Conservation (phyloP, 192 early-diverging fungal species). For the Coemansia sp. region DNA sequence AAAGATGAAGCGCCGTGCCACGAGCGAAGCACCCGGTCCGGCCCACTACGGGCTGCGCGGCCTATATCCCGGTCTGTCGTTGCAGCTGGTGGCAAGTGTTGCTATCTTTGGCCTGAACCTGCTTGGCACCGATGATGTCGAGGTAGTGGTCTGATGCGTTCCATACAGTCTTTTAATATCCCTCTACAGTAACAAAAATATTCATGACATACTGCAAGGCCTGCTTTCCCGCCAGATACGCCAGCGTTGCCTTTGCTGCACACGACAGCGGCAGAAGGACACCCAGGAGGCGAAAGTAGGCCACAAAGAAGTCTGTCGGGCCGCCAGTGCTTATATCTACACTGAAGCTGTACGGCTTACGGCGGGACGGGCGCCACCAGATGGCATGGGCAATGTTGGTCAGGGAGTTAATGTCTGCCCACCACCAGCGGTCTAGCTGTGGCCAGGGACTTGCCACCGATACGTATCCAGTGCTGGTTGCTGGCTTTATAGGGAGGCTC, state of each 20-base stretch:
- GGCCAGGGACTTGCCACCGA: constrained; percentile 38
- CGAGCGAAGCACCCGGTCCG: constrained; percentile 13
- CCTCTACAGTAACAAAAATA: not conserved
- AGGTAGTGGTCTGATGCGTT: constrained; percentile 11
- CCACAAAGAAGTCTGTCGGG: constrained; percentile 6
- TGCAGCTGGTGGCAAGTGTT: constrained; percentile 58
- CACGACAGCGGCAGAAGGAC: constrained; percentile 18
- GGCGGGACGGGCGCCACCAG: constrained; percentile 12
- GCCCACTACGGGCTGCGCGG: constrained; percentile 57
- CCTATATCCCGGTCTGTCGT: constrained; percentile 63
- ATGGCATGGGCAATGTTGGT: constrained; percentile 2
- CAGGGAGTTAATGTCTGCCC: constrained; percentile 33
- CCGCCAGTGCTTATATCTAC: not conserved
- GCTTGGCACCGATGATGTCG: constrained; percentile 50
- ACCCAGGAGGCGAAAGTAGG: constrained; percentile 7
- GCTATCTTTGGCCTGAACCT: constrained; percentile 57
- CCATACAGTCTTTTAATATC: not conserved
- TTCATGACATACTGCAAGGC: not conserved
- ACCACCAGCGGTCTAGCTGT: constrained; percentile 17
- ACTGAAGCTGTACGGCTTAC: constrained; percentile 26
- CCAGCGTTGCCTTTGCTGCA: not conserved
- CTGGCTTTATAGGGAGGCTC: constrained; percentile 14
- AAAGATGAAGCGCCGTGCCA: not conserved
- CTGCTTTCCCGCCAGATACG: not conserved
- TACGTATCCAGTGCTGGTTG: not conserved